Conservation (phyloP, 805 yeast species). For the Priceomyces medius region DNA sequence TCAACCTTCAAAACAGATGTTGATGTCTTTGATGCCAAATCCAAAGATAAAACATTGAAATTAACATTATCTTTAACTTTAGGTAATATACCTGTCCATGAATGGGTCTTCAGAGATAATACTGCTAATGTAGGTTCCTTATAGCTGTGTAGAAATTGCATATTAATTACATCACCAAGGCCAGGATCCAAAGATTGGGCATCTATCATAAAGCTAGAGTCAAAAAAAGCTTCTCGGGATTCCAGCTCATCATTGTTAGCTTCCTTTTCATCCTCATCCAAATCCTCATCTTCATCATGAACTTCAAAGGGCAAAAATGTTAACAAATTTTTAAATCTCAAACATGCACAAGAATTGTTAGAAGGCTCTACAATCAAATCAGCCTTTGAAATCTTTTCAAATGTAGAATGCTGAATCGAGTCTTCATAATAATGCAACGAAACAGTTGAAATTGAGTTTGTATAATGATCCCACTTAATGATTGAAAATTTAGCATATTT, state of each 20-base stretch:
- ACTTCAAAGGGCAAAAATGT: constrained; percentile 67
- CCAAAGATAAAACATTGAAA: constrained; percentile 66
- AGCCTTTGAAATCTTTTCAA: constrained; percentile 42
- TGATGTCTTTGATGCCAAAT: constrained; percentile 53
- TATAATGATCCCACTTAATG: constrained; percentile 62
- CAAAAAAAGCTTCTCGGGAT: constrained; percentile 21
- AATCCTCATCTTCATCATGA: constrained; percentile 38
- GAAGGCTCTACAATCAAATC: constrained; percentile 62
- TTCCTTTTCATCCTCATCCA: constrained; percentile 22
- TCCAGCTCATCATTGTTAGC: constrained; percentile 7
- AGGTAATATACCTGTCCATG: constrained; percentile 79
- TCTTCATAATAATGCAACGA: constrained; percentile 87
- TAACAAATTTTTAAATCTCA: constrained; percentile 64
- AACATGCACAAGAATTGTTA: constrained; percentile 48
- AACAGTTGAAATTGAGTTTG: constrained; percentile 60
- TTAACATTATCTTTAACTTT: constrained; percentile 60
- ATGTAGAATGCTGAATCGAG: constrained; percentile 50
- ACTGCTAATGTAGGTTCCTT: constrained; percentile 81
- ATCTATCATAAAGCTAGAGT: constrained; percentile 58
- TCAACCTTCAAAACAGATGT: constrained; percentile 66
- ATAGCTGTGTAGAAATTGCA: constrained; percentile 70
- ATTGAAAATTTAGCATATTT: constrained; percentile 76
- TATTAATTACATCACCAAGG: constrained; percentile 65
- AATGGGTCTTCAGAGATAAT: constrained; percentile 49
- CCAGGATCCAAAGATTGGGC: constrained; percentile 56